Conservation (phyloP, 2,329 filamentous ascomycete genomes). For the Rachicladosporium sp. region DNA sequence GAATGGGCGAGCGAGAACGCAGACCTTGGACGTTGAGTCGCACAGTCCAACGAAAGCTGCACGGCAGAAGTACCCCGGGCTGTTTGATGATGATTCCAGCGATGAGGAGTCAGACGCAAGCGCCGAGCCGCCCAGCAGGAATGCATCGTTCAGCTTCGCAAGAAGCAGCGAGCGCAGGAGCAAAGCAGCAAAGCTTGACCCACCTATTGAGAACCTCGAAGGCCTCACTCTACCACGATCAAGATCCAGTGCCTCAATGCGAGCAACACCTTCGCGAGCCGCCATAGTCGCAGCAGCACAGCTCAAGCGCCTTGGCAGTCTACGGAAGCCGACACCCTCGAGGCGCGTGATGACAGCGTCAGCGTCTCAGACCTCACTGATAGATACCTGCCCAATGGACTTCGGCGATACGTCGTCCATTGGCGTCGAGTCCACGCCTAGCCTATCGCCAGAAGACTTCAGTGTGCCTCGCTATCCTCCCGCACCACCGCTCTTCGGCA, state of each 20-base stretch:
- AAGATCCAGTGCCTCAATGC: constrained; percentile 18
- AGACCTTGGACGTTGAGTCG: constrained; percentile 24
- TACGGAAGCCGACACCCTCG: constrained; percentile 13
- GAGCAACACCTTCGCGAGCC: constrained; percentile 23
- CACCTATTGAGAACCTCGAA: constrained; percentile 23
- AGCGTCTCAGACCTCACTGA: constrained; percentile 8
- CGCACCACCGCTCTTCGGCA: constrained; percentile 4
- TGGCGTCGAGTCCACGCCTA: background rate
- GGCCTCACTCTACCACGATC: constrained; percentile 22
- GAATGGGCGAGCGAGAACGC: constrained; percentile 34
- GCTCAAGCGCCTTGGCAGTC: constrained; percentile 22
- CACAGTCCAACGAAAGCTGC: constrained; percentile 25
- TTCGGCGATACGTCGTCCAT: constrained; percentile 4
- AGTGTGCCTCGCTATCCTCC: constrained; percentile 6
- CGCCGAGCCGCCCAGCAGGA: constrained; percentile 14
- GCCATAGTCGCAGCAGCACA: constrained; percentile 22
- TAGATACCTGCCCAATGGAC: constrained; percentile 21
- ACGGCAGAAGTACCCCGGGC: constrained; percentile 30
- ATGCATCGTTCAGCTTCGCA: constrained; percentile 20
- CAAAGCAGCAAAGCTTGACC: constrained; percentile 22
- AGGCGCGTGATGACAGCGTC: constrained; percentile 3
- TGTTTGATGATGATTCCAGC: constrained; percentile 30
- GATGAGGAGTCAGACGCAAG: constrained; percentile 18
- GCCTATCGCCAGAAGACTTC: constrained; percentile 6
- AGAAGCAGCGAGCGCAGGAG: constrained; percentile 16